Evolutionary conservation across 768 basidiomycete species (phyloP).

Genomic region (Gelatoporia subvermispora): DNA sequence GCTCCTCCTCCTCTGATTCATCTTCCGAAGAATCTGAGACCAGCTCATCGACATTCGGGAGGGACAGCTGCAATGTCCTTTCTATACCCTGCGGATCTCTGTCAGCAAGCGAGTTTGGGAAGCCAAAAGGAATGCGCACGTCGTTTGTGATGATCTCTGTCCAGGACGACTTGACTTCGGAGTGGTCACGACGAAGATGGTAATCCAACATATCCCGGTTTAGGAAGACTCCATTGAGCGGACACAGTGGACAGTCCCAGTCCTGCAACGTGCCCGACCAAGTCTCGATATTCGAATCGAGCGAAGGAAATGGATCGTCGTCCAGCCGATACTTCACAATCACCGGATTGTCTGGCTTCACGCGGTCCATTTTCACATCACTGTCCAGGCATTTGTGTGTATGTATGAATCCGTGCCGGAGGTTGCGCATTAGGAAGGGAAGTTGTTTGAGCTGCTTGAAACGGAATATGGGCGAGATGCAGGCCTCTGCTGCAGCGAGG

Average conservation of each 20-base stretch:
- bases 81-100: neutral
- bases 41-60: conserved; percentile 7
- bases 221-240: conserved; percentile 36
- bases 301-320: neutral
- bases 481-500: conserved; percentile 8
- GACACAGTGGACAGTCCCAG: conserved; percentile 55
- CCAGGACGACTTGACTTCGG: conserved; percentile 36
- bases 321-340: neutral
- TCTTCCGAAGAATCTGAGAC: neutral
- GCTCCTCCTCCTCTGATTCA: neutral
- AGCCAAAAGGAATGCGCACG: neutral
- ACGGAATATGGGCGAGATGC: conserved; percentile 5
- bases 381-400: conserved; percentile 37
- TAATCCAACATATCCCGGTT: conserved; percentile 38
- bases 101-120: too few species aligned
- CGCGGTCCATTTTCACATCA: conserved; percentile 20
- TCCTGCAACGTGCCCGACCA: conserved; percentile 23
- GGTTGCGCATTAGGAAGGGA: conserved; percentile 53
- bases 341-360: neutral
- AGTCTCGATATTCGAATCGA: conserved; percentile 1
- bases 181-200: conserved; percentile 51
- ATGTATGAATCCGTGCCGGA: conserved; percentile 43
- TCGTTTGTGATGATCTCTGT: conserved; percentile 15
- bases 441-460: conserved; percentile 25
- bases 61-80: conserved; percentile 1